Conservation (phyloP, 768 basidiomycete species). For the Xerocomellus intermedius region DNA sequence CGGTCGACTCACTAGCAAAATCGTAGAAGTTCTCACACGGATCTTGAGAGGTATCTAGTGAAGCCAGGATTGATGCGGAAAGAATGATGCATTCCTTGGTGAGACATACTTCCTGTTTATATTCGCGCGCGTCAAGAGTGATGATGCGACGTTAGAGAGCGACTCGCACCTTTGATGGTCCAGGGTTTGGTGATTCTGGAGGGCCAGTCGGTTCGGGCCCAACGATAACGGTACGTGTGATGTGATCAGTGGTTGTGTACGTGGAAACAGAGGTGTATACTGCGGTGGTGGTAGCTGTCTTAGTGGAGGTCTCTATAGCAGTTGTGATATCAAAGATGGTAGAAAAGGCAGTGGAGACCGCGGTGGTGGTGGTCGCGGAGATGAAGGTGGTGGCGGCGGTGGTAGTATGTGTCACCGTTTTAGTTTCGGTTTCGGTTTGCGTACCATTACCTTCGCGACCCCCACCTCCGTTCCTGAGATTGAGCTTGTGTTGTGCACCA, state of each 20-base stretch:
- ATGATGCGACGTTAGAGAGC: background rate
- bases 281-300: conserved; percentile 36
- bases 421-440: conserved; percentile 33
- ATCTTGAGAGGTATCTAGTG: conserved; percentile 77
- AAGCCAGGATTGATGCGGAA: conserved; percentile 77
- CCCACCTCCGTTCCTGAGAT: conserved; percentile 41
- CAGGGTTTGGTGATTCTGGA: conserved; percentile 56
- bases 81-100: conserved; percentile 78
- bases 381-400: conserved; percentile 31
- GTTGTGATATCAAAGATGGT: conserved; percentile 35
- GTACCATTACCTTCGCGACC: conserved; percentile 34
- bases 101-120: conserved; percentile 61
- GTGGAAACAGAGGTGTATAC: conserved; percentile 39
- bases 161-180: conserved; percentile 49
- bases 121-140: conserved; percentile 3
- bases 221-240: conserved; percentile 42
- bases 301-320: conserved; percentile 42
- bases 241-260: conserved; percentile 35
- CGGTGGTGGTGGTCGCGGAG: conserved; percentile 35
- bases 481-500: conserved; percentile 79
- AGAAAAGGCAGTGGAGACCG: conserved; percentile 32
- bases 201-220: conserved; percentile 40
- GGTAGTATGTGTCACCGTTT: conserved; percentile 32
- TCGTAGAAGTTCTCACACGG: conserved; percentile 96
- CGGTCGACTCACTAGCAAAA: conserved; percentile 72